Percentiles rank a stretch among this genome's conserved stretches.
phyloP scores from a whole-genome alignment of 129 eudicot species.

The Calendula officinalis region DNA sequence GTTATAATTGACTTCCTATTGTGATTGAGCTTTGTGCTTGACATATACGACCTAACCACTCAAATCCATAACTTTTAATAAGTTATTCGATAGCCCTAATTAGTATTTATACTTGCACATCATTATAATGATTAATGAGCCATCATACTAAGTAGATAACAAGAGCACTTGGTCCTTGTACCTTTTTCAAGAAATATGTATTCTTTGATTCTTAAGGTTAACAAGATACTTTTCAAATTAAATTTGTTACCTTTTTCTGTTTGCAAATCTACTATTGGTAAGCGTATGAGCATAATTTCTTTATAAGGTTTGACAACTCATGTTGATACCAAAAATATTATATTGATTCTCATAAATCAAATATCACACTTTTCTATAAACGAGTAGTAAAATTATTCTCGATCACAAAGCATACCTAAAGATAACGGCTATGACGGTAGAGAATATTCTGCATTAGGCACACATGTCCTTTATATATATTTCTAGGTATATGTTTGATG shows the following conservation, averaged over 20 bases:
- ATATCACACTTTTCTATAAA: neutral
- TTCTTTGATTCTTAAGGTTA: neutral
- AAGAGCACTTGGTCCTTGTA: neutral
- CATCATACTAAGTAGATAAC: neutral
- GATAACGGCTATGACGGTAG: conserved; percentile 20
- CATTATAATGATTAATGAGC: neutral
- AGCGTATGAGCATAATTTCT: conserved; percentile 1
- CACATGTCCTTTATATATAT: conserved; percentile 7
- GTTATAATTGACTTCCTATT: too few relatives aligned
- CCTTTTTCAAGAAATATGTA: neutral
- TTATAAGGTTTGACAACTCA: neutral
- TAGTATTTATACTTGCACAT: too few relatives aligned
- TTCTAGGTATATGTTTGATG: too few relatives aligned
- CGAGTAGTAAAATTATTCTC: neutral
- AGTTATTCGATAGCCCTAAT: too few relatives aligned
- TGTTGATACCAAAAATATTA: neutral
- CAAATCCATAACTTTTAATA: neutral
- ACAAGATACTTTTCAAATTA: neutral
- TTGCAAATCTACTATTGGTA: neutral
- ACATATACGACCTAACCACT: too few relatives aligned
- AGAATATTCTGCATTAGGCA: conserved; percentile 21
- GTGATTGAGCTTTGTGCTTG: too few relatives aligned
- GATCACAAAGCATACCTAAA: neutral
- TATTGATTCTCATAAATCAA: conserved; percentile 8
- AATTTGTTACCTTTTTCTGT: neutral